Evolutionary conservation across 345 rosid genomes (phyloP).

Genomic region (Heritiera littoralis): DNA sequence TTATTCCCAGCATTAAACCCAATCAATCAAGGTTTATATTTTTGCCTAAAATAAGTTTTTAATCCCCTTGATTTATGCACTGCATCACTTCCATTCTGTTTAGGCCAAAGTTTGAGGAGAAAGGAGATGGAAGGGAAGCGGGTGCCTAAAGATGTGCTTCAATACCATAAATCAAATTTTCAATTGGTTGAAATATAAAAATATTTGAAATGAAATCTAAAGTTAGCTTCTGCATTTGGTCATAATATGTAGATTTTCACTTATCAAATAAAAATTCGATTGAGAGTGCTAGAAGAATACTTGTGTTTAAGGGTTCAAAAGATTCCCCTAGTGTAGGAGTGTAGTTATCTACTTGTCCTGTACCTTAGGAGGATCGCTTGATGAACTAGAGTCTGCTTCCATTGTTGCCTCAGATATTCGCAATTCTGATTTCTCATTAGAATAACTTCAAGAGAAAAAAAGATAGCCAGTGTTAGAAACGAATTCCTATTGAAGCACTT

Average conservation of each 20-base stretch:
- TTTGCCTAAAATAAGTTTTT: no score
- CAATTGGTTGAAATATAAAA: not conserved
- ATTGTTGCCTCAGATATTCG: slow-evolving; percentile 39
- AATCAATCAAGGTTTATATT: no score
- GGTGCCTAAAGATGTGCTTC: slow-evolving; percentile 1
- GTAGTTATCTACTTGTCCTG: not conserved
- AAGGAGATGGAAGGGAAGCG: not conserved
- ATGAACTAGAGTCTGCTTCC: slow-evolving; percentile 48
- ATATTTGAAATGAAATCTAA: not conserved
- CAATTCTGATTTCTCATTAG: slow-evolving; percentile 79
- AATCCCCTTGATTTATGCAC: no score
- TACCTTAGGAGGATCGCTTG: slow-evolving; percentile 48
- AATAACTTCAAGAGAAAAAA: slow-evolving; percentile 48
- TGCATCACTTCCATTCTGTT: not conserved
- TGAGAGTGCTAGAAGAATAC: not conserved
- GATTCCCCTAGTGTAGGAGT: not conserved
- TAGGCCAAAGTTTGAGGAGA: not conserved
- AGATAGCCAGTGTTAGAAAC: not conserved
- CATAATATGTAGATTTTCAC: not conserved
- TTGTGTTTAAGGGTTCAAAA: not conserved
- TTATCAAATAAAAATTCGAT: not conserved
- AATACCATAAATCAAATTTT: not conserved
- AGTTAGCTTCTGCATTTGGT: not conserved
- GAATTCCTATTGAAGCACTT: not conserved
- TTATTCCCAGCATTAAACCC: no score